These are phyloP conservation scores for Umbelopsis isabellina DNA, from an alignment of 192 early-diverging fungal species.

Conservation along the genomic window DNA sequence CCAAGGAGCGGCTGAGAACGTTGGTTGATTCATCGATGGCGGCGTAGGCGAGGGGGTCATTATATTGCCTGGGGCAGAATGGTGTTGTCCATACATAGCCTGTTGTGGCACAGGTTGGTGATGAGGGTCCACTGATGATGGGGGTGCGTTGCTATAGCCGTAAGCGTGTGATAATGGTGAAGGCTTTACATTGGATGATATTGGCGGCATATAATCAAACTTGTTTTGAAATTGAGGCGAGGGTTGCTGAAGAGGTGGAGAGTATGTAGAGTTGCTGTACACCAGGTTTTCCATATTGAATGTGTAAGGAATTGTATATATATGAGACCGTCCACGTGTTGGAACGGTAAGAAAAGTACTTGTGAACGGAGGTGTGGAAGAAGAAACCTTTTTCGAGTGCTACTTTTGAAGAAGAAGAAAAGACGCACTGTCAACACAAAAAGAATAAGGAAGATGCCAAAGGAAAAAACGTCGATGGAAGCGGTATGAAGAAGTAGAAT, in stretches of 20 bases:
- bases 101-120: slow-evolving; percentile 10
- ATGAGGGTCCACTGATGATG: slow-evolving; percentile 13
- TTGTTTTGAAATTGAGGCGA: background rate
- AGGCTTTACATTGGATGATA: background rate
- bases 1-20: background rate
- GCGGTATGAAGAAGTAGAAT: no score
- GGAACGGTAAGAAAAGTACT: background rate
- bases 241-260: background rate
- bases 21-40: background rate
- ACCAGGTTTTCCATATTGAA: slow-evolving; percentile 18
- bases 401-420: slow-evolving; percentile 17
- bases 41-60: slow-evolving; percentile 11
- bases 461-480: background rate
- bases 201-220: background rate
- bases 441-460: background rate
- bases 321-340: no score
- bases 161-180: slow-evolving; percentile 3
- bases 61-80: slow-evolving; percentile 3
- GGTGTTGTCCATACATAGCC: background rate
- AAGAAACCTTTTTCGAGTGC: background rate
- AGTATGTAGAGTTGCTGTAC: slow-evolving; percentile 12
- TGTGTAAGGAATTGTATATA: slow-evolving; percentile 9
- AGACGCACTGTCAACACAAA: background rate
- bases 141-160: slow-evolving; percentile 4
- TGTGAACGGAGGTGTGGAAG: background rate